Base-by-base conservation (phyloP, 2,329 filamentous ascomycete species). In the Arthrobotrys entomopaga region DNA sequence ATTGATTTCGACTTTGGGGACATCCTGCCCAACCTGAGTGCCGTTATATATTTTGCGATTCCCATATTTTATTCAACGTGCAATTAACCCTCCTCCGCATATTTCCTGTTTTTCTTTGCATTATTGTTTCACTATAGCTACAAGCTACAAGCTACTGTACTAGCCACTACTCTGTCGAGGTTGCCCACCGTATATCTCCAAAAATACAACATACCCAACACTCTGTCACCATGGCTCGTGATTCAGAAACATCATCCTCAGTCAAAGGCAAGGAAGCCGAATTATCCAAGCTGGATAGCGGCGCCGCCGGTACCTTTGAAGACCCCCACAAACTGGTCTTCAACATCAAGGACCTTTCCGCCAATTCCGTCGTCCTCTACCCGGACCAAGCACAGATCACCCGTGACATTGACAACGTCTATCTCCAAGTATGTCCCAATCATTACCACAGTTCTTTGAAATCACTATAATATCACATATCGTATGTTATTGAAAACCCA, bases 341-440 rank as follows among this genome's bases (percentile, higher is more conserved):
- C 79, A 83, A 84, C 34, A 80, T 90, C 74, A 84, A 85, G 49
- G 84, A 88, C 56, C 81, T 90, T 29, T 78, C 82, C 7, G 90
- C 89, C 38, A 86, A 86, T 57, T 85, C 85, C 0, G 88, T 91
- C 15, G 88, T 86, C 0, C 83, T 91, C 46, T 90, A 89, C 71
- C 88, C 88, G 0, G 82, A 83, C 1, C 82, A 85, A 75, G 89
- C 88, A 0, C 87, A 88, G 54, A 73, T 79, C 5, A 76, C 75
- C 8, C 73, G 78, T 34, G 76, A 78, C 24, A 76, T 79, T 63
- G 75, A 77, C 20, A 60, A 75, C 61, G 76, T 79, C 8, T 58
- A 65, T 4, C 72, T 79, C 20, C 70, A 78, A 66, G 78, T 78
- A 53, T 20, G n/a, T 53, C 38, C 29, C 22, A 5, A 10, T 46